These are phyloP conservation scores for Lenzites betulinus DNA, from an alignment of 768 basidiomycete species.

Conservation along the genomic window DNA sequence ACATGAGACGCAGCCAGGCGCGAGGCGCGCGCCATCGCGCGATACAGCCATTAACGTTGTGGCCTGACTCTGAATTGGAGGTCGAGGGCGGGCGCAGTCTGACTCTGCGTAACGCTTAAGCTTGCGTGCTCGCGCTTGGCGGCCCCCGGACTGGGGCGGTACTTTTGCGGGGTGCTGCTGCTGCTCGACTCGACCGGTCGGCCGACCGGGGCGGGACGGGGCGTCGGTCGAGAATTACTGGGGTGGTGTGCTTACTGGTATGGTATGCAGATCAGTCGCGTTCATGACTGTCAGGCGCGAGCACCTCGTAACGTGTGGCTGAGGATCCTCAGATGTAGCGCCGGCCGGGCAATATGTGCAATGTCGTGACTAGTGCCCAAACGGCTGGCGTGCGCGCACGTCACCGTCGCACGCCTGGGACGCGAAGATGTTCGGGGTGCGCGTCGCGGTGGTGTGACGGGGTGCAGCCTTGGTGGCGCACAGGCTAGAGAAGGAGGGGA, in stretches of 20 bases:
- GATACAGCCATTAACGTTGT: background rate
- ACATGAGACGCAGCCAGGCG: too few species aligned
- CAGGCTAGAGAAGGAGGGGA: background rate
- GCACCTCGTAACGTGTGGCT: too few species aligned
- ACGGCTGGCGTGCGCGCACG: conserved; percentile 2
- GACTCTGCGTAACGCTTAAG: too few species aligned
- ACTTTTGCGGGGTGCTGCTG: background rate
- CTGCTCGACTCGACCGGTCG: background rate
- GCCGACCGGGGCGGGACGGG: background rate
- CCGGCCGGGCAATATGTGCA: too few species aligned
- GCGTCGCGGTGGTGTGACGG: background rate
- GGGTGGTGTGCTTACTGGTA: too few species aligned
- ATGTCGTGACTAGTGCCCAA: too few species aligned
- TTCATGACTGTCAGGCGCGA: too few species aligned
- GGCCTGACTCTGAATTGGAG: too few species aligned
- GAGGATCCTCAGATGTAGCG: too few species aligned
- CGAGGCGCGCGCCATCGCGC: background rate
- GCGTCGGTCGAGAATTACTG: background rate
- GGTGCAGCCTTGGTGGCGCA: background rate
- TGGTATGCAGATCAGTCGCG: background rate
- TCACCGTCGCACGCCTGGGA: conserved; percentile 1
- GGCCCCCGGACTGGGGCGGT: background rate
- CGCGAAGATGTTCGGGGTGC: background rate
- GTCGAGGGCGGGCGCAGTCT: too few species aligned
- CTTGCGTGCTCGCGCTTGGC: background rate